Percentiles rank a stretch among this genome's conserved stretches.
phyloP scores from a whole-genome alignment of 2,329 filamentous ascomycete genomes.

The Geosmithia putterillii region DNA sequence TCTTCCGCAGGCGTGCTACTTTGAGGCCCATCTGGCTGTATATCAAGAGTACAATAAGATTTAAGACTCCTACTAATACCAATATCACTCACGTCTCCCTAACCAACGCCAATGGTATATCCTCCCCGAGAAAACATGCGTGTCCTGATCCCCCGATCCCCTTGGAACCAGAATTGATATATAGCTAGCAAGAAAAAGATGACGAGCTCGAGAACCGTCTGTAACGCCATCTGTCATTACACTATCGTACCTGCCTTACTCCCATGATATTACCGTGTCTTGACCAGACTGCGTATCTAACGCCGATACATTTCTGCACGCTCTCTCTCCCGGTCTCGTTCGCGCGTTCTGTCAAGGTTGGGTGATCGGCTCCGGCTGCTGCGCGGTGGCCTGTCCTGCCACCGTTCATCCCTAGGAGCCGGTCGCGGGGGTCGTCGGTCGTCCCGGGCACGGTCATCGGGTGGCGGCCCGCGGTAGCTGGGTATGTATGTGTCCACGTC shows the following conservation, averaged over 20 bases:
- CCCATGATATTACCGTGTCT: neutral
- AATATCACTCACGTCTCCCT: no score
- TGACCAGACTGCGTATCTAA: slow-evolving; percentile 10
- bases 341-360: slow-evolving; percentile 22
- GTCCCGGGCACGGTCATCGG: slow-evolving; percentile 13
- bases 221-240: neutral
- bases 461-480: slow-evolving; percentile 23
- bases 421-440: slow-evolving; percentile 16
- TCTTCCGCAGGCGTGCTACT: neutral
- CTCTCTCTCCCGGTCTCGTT: slow-evolving; percentile 30
- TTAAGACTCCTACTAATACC: no score
- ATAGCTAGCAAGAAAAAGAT: neutral
- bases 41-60: no score
- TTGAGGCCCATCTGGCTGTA: no score
- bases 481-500: slow-evolving; percentile 40
- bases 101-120: no score
- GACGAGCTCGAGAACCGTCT: neutral
- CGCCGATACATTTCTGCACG: slow-evolving; percentile 34
- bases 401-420: slow-evolving; percentile 21
- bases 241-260: neutral
- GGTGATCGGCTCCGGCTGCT: slow-evolving; percentile 29
- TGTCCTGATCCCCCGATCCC: no score
- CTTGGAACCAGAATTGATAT: no score
- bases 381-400: slow-evolving; percentile 25
- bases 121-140: no score